Percentiles rank a stretch among this genome's conserved stretches.
These are phyloP conservation scores for Stylonectria norvegica DNA, from an alignment of 2,329 filamentous ascomycete genomes.

Conservation along the genomic window DNA sequence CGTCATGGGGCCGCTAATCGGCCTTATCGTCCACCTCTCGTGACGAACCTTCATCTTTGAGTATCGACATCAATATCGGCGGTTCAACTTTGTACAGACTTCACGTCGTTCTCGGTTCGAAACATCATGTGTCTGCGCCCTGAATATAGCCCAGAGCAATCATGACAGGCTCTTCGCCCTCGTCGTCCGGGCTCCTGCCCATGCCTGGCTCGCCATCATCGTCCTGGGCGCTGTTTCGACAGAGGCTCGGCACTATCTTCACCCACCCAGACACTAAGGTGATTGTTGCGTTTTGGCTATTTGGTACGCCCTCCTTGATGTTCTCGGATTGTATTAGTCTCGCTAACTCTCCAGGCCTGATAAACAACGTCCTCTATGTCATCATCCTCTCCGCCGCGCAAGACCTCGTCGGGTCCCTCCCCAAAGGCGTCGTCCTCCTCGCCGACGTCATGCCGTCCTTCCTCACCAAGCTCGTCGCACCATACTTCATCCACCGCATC, in stretches of 20 bases:
- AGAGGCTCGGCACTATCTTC: conserved; percentile 61
- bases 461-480: conserved; percentile 79
- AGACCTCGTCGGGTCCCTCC: conserved; percentile 88
- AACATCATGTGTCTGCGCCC: no score
- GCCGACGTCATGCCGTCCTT: conserved; percentile 91
- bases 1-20: conserved; percentile 18
- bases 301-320: conserved; percentile 57
- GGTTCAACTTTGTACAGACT: no score
- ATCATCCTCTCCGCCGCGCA: conserved; percentile 93
- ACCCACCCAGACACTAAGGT: conserved; percentile 68
- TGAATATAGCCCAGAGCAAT: no score
- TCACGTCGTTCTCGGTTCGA: no score
- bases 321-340: no score
- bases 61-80: no score
- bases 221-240: conserved; percentile 71
- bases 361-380: conserved; percentile 98
- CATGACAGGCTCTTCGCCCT: conserved; percentile 39
- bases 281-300: conserved; percentile 84
- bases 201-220: conserved; percentile 58
- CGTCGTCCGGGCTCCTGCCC: conserved; percentile 48
- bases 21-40: conserved; percentile 9
- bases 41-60: background rate
- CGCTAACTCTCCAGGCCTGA: conserved; percentile 47
- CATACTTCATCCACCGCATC: conserved; percentile 88
- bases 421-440: conserved; percentile 89